Evolutionary conservation across 768 basidiomycete genomes (phyloP).

Genomic region (Serendipita sp.): DNA sequence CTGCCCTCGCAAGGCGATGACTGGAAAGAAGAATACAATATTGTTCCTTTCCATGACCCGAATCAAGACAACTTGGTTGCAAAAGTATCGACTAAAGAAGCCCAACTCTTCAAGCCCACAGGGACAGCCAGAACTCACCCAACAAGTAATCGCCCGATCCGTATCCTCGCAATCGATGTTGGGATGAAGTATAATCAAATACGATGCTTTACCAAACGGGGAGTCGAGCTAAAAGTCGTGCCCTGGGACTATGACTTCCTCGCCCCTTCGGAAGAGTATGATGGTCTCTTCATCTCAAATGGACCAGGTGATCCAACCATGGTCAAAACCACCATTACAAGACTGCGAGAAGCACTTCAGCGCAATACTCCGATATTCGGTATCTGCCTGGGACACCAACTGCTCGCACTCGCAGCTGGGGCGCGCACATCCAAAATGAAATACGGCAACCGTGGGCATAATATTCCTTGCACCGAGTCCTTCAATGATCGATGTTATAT

Average conservation of each 20-base stretch:
- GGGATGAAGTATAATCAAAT: constrained; percentile 99
- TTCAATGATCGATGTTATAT: constrained; percentile 95
- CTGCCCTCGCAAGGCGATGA: constrained; percentile 4
- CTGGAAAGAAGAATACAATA: constrained; percentile 77
- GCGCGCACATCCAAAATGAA: constrained; percentile 97
- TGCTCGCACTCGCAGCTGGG: constrained; percentile 87
- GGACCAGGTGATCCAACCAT: constrained; percentile 94
- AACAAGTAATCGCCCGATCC: constrained; percentile 51
- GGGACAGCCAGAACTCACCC: constrained; percentile 47
- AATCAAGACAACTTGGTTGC: constrained; percentile 85
- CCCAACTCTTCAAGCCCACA: constrained; percentile 52
- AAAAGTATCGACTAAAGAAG: constrained; percentile 56
- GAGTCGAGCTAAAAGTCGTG: constrained; percentile 90
- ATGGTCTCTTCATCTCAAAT: constrained; percentile 93
- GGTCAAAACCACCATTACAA: constrained; percentile 52
- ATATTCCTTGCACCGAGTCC: constrained; percentile 91
- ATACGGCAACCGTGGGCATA: constrained; percentile 97
- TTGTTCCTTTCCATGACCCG: constrained; percentile 73
- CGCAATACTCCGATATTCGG: constrained; percentile 85
- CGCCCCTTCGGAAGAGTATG: constrained; percentile 53
- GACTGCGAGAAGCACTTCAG: constrained; percentile 50
- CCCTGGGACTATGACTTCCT: constrained; percentile 95
- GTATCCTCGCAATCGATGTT: constrained; percentile 85
- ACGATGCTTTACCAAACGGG: constrained; percentile 82
- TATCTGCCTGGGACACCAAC: constrained; percentile 96